Evolutionary conservation across 148 eudicot genomes (phyloP), one percentile per base, ranked within the genome.

Genomic region (Heliamphora exappendiculata): DNA sequence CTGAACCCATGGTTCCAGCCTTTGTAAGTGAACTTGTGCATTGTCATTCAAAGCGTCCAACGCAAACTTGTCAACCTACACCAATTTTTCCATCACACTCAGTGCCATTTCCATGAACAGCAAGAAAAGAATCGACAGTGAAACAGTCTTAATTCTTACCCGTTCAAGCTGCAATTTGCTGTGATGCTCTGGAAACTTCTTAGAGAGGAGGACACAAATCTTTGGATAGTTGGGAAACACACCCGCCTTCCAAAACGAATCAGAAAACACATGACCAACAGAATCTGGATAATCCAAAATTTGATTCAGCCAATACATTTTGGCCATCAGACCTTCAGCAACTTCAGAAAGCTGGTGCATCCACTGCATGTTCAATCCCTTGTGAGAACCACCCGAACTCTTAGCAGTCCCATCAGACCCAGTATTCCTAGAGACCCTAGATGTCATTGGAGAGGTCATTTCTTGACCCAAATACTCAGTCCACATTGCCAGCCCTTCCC

Each of bases 1-100:
- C 94, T 90, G 98, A 85, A 94, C 84, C 98, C 98, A 94, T 13
- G 97, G 96, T 81, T 94, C 98, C 90, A 94, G 78, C 84, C 91
- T 90, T 78, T 92, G 98, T 34, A 91, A 87, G 81, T 87, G 86
- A 81, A 88, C 92, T 76, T 94, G 97, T 13, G 95, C 96, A 59
- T 86, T 90, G 78, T 92, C 97, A 75, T 84, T 90, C 85, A 94
- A 86, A 34, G 90, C 86, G 87, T 94, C 98, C 81, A 92, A 76
- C 53, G 92, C 93, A 82, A 84, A 65, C 89, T 92, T 94, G 80
- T 94, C 98, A 80, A 94, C 88, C 98, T 94, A 78, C 72, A 83
- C 26, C 53, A 66, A 85, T 41, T 39, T 37, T 47, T 63, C n/a
- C 33, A 74, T 19, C 55, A 78, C 24, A 77, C 62, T 34, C 10